Evolutionary conservation across 768 basidiomycete genomes (phyloP).

Genomic region (Leccinellum luteum): DNA sequence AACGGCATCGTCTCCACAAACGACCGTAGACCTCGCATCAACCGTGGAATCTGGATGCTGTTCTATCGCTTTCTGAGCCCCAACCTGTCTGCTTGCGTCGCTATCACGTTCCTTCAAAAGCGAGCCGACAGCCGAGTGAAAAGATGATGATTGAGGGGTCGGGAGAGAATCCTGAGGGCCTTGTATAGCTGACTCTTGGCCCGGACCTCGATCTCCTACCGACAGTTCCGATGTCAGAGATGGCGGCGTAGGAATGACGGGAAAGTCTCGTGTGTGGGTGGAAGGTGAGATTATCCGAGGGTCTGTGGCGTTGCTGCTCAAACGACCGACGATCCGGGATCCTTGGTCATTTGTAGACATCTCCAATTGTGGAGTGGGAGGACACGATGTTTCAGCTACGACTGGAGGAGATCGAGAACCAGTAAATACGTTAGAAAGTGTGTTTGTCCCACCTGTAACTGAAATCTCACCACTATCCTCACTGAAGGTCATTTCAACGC

Average conservation of each 20-base stretch:
- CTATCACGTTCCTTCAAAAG: background rate
- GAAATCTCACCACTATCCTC: background rate
- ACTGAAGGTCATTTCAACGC: background rate
- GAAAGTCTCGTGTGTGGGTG: background rate
- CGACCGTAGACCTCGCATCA: background rate
- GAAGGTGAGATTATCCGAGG: background rate
- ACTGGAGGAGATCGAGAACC: background rate
- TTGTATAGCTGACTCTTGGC: background rate
- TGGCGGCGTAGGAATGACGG: slow-evolving; percentile 6
- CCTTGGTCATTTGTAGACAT: background rate
- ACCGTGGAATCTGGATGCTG: background rate
- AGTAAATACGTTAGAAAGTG: background rate
- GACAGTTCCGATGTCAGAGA: background rate
- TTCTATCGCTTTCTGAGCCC: background rate
- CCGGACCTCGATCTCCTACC: background rate
- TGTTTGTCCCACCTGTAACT: background rate
- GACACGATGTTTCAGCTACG: background rate
- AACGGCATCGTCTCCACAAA: background rate
- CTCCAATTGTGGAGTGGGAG: slow-evolving; percentile 8
- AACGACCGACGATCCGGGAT: background rate
- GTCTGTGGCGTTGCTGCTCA: background rate
- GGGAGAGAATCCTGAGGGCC: background rate
- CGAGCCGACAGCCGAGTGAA: background rate
- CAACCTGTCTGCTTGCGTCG: background rate
- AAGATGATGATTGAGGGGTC: slow-evolving; percentile 5